Evolutionary conservation across 306 rosid species (phyloP).

Genomic region (Acacia crassicarpa): DNA sequence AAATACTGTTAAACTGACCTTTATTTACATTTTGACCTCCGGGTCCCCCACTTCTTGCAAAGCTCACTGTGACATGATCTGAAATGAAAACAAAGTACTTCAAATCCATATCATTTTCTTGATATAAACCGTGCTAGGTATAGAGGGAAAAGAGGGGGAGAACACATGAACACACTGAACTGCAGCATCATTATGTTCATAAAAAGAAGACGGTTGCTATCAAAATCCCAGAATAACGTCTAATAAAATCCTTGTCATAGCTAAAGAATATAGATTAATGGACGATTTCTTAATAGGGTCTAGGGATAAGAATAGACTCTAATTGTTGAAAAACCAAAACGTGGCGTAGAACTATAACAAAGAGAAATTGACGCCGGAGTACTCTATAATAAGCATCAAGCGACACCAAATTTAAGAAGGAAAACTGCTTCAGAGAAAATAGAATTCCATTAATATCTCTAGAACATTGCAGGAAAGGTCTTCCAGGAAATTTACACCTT

Average conservation of each 20-base stretch:
- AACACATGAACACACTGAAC: not conserved
- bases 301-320: not conserved
- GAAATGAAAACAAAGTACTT: not conserved
- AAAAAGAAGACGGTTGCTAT: not conserved
- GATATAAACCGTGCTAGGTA: not conserved
- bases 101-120: not conserved
- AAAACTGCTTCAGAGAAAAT: not conserved
- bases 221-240: not conserved
- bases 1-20: conserved; percentile 42
- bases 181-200: not conserved
- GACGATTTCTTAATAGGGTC: not conserved
- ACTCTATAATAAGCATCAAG: not conserved
- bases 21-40: conserved; percentile 97
- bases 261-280: not conserved
- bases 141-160: not conserved
- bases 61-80: conserved; percentile 79
- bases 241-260: not conserved
- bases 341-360: not conserved
- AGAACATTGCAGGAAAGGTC: not conserved
- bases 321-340: not conserved
- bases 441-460: not conserved
- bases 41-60: conserved; percentile 97
- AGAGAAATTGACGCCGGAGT: not conserved
- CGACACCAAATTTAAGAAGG: not conserved
- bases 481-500: not conserved